phyloP scores from a whole-genome alignment of 164 flowering plant species.

The Chimonanthus salicifolius region DNA sequence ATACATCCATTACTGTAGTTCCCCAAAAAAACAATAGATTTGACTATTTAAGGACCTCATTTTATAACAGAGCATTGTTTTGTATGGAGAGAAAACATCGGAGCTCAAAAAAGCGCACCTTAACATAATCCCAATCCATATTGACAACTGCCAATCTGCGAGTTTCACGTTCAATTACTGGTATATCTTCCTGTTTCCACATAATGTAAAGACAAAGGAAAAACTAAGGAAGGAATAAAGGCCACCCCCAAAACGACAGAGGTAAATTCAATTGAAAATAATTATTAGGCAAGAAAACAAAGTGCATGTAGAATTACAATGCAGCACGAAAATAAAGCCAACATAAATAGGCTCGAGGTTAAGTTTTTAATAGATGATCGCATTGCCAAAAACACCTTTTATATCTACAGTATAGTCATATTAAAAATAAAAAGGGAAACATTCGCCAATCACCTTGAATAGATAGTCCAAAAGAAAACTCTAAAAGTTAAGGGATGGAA shows the following conservation, averaged over 20 bases:
- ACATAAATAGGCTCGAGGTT: background rate
- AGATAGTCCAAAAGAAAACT: no score
- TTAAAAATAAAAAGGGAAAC: no score
- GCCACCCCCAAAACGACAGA: no score
- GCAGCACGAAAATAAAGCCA: background rate
- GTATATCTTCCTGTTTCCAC: conserved; percentile 46
- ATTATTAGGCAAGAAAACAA: background rate
- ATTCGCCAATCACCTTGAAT: no score
- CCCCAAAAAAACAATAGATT: background rate
- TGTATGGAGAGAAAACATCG: background rate
- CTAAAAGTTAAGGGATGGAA: no score
- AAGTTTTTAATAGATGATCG: background rate
- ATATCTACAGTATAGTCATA: background rate
- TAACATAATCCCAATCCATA: conserved; percentile 85
- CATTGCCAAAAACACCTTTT: background rate
- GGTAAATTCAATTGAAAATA: background rate
- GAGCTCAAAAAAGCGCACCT: conserved; percentile 26
- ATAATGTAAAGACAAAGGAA: background rate
- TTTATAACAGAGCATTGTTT: no score
- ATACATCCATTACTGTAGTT: background rate
- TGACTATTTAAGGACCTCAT: background rate
- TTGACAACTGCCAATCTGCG: conserved; percentile 75
- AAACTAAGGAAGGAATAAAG: background rate
- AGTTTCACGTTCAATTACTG: conserved; percentile 65
- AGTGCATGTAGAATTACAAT: background rate